Percentiles rank a stretch among this genome's conserved stretches.
phyloP scores from a whole-genome alignment of 768 basidiomycete species.

The Pholiota molesta region DNA sequence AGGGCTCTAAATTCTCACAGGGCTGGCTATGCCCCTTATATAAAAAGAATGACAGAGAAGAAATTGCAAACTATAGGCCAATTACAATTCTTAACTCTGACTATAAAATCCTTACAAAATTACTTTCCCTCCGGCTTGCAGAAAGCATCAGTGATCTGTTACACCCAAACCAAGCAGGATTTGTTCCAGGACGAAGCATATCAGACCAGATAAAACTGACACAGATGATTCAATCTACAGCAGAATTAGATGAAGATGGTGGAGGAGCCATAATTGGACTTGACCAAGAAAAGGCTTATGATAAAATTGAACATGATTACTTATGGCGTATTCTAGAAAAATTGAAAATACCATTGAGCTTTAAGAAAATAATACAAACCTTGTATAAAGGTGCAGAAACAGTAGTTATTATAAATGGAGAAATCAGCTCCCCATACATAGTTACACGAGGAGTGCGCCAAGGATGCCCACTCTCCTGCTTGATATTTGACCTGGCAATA shows the following conservation, averaged over 20 bases:
- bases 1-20: constrained; percentile 21
- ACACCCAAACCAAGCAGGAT: constrained; percentile 40
- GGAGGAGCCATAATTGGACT: constrained; percentile 28
- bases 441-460: constrained; percentile 36
- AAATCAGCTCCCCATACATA: constrained; percentile 25
- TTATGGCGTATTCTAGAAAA: constrained; percentile 25
- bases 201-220: constrained; percentile 35
- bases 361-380: constrained; percentile 26
- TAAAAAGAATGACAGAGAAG: constrained; percentile 38
- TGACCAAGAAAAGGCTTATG: constrained; percentile 42
- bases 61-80: constrained; percentile 25
- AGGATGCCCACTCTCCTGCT: constrained; percentile 40
- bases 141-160: constrained; percentile 21
- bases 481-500: constrained; percentile 41
- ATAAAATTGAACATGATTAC: constrained; percentile 35
- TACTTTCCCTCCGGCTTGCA: constrained; percentile 19
- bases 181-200: constrained; percentile 33
- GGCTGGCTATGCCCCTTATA: constrained; percentile 45
- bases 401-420: constrained; percentile 35
- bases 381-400: constrained; percentile 35
- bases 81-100: constrained; percentile 38
- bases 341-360: constrained; percentile 25
- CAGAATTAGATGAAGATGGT: constrained; percentile 24
- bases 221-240: constrained; percentile 23
- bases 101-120: constrained; percentile 36